Evolutionary conservation across 2,329 filamentous ascomycete species (phyloP).

Genomic region (Ascochyta rabiei): DNA sequence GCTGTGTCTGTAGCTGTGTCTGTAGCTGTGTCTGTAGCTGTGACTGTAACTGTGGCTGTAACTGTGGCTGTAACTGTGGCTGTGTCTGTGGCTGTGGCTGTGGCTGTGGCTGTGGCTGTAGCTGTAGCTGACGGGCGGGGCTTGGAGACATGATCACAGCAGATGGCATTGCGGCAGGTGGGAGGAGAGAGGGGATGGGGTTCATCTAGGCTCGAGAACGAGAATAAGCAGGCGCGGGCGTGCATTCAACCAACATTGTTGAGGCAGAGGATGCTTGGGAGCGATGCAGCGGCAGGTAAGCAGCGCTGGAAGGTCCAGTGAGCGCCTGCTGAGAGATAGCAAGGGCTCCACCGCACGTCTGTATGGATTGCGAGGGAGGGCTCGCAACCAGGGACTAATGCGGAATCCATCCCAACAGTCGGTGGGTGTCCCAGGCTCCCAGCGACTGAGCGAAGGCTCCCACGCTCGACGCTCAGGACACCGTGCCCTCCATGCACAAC

Average conservation of each 20-base stretch:
- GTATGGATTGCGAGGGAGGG: slow-evolving; percentile 2
- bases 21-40: no score
- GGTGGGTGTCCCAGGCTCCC: no score
- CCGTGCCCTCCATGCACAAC: slow-evolving; percentile 2
- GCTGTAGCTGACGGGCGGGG: no score
- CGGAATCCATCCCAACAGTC: slow-evolving; percentile 29
- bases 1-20: no score
- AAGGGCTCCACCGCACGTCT: slow-evolving; percentile 22
- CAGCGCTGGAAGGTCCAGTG: background rate
- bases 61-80: no score
- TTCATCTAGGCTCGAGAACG: background rate
- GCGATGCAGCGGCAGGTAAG: slow-evolving; percentile 4
- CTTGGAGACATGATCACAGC: no score
- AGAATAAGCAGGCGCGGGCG: slow-evolving; percentile 18
- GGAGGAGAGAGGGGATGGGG: no score
- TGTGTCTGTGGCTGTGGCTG: no score
- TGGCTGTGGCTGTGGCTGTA: no score
- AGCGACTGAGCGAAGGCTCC: background rate
- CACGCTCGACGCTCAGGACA: slow-evolving; percentile 10
- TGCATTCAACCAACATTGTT: background rate
- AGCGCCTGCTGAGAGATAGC: slow-evolving; percentile 31
- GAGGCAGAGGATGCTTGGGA: slow-evolving; percentile 17
- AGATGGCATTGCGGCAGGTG: no score
- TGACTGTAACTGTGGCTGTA: no score
- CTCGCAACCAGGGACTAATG: slow-evolving; percentile 28